A percentile compares a stretch with the other conserved stretches of the same genome.
These are phyloP conservation scores for Onygenales sp. DNA, from an alignment of 2,329 filamentous ascomycete species.

Conservation along the genomic window DNA sequence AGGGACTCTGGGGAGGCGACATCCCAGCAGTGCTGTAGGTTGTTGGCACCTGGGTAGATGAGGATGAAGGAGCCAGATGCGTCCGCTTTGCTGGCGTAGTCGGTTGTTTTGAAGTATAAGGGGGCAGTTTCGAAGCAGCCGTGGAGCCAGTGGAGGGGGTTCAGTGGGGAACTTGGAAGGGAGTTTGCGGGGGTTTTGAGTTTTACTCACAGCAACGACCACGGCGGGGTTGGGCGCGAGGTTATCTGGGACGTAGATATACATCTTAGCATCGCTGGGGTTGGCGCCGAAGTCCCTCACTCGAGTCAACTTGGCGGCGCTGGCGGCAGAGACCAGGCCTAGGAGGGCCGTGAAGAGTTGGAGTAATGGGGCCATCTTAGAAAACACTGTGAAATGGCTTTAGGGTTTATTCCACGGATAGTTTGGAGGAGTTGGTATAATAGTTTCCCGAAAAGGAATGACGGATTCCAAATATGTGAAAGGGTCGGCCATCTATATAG, in stretches of 20 bases:
- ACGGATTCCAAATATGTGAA: not conserved
- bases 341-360: not conserved
- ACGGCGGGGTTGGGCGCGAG: slow-evolving; percentile 38
- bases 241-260: slow-evolving; percentile 38
- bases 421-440: not conserved
- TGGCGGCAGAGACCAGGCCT: not conserved
- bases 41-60: slow-evolving; percentile 45
- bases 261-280: slow-evolving; percentile 40
- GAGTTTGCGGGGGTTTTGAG: not conserved
- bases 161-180: not conserved
- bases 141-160: slow-evolving; percentile 21
- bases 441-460: not conserved
- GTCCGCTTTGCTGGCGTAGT: slow-evolving; percentile 45
- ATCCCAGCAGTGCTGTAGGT: slow-evolving; percentile 47
- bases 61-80: slow-evolving; percentile 25
- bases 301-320: slow-evolving; percentile 6
- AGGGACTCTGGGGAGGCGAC: slow-evolving; percentile 42
- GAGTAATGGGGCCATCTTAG: not conserved
- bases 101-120: slow-evolving; percentile 38
- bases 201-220: slow-evolving; percentile 36
- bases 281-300: slow-evolving; percentile 36
- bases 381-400: not conserved
- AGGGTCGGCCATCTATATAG: not conserved
- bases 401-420: not conserved
- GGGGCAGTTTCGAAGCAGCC: slow-evolving; percentile 35